Base-by-base conservation (phyloP, 2,329 filamentous ascomycete species). In the Neonectria ditissima region DNA sequence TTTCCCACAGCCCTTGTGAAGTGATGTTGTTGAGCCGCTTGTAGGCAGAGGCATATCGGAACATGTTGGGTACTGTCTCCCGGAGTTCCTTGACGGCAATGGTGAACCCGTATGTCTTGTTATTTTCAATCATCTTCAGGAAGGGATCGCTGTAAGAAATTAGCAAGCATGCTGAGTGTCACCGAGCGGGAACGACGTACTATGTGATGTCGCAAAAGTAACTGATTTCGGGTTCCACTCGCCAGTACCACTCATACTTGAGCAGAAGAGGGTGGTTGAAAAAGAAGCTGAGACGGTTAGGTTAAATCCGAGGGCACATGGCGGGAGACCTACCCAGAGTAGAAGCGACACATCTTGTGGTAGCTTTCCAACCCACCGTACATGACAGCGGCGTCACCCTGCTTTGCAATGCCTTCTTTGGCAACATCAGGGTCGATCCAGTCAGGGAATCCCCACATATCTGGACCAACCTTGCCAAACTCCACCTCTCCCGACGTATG, bases 201-300 rank as follows among this genome's bases (percentile, higher is more conserved):
- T 99, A 99, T 69, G 96, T 99, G 72, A 99, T 98, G 78, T 99
- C 96, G 80, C 96, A 99, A 83, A 99, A 99, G 83, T 98, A 99
- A 83, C 95, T 97, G 87, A 99, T 98, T 81, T 99, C 96, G 69
- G 96, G 96, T 85, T 99, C 96, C 73, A 99, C 84, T 68, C 96
- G 93, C 96, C 96, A 99, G 84, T 99, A 99, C 96, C 96, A 99
- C 77, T 98, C 94, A 81, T 98, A 99, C 80, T 98, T 98, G 76
- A 92, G 88, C 48, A 99, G 87, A 34, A 98, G 87, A 68, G 94
- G 92, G 77, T 99, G 96, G 79, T 97, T 97, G 85, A 96, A 99
- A 82, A 99, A 99, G 81, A 97, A 96, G 45, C 93, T 87, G 66
- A 5, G 9, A 16, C 2, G 9, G 9, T 65, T 78, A 70, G 78